Evolutionary conservation across 108 stramenopile genomes (phyloP), one percentile per base, ranked within the genome.

Genomic region (Conticribra weissflogii): DNA sequence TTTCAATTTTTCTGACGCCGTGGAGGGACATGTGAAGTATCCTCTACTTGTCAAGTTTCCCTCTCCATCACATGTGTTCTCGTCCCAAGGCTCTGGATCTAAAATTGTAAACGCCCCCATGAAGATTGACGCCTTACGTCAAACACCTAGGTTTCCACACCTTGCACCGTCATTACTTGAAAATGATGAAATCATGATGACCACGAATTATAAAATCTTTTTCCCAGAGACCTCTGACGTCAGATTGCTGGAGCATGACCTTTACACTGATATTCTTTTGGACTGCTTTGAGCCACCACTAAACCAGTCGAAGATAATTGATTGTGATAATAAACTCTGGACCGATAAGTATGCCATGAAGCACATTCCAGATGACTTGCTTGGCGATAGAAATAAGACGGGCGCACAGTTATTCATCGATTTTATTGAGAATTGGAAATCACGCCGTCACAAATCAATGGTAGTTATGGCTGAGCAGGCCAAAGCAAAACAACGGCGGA

Each of bases 351-450:
- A 81, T 54, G 57, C 73, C 7, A 76, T 86, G 23, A 66, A 71
- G 4, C 41, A 54, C 18, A 59, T 81, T 1, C 84, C 83, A 4
- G 47, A 74, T 32, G 68, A 75, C 57, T 47, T 86, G 25, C 63
- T 74, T 61, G 86, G 86, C 8, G 54, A 63, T 29, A 18, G 19
- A 15, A 78, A 78, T 45, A 58, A 74, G 48, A 65, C 47, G 48
- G 47, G 59, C 18, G 77, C 83, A 28, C 41, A 65, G 25, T 51
- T 80, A 24, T 62, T 89, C 0, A 27, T 62, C 2, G 46, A 49
- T 21, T 94, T 88, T 70, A 53, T 94, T 16, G 55, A 81, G 22
- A 70, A 85, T 15, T 94, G 88, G 87, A 85, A 88, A 64, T 48
- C 55, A 12, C 70, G 78, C 24, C 84, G 90, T 34, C 82, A 76